Evolutionary conservation across 2,329 filamentous ascomycete species (phyloP).

Genomic region (Ustilaginoidea virens): DNA sequence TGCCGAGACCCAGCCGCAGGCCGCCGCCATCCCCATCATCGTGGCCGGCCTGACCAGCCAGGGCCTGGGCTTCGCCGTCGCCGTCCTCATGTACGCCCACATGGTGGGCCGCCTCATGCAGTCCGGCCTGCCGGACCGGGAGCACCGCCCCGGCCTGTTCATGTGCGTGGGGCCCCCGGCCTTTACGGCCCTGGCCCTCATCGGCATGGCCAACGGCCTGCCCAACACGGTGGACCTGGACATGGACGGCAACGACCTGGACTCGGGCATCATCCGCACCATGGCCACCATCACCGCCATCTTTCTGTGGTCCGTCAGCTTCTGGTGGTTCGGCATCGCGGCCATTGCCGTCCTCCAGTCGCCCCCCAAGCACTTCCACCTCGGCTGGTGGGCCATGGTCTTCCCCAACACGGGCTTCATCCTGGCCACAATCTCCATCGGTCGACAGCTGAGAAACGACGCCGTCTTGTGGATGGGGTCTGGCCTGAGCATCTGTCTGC

Average conservation of each 20-base stretch:
- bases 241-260: slow-evolving; percentile 23
- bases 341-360: slow-evolving; percentile 18
- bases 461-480: slow-evolving; percentile 31
- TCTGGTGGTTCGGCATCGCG: slow-evolving; percentile 39
- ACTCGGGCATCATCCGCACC: slow-evolving; percentile 27
- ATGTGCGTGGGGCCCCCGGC: slow-evolving; percentile 63
- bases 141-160: slow-evolving; percentile 55
- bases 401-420: slow-evolving; percentile 48
- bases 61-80: slow-evolving; percentile 53
- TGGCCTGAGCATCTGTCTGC: slow-evolving; percentile 32
- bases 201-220: slow-evolving; percentile 42
- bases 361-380: slow-evolving; percentile 35
- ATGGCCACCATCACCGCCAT: slow-evolving; percentile 34
- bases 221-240: slow-evolving; percentile 29
- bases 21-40: slow-evolving; percentile 44
- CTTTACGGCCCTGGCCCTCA: slow-evolving; percentile 54
- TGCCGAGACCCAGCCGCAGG: slow-evolving; percentile 40
- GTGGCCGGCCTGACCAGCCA: slow-evolving; percentile 53
- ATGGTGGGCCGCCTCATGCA: slow-evolving; percentile 61
- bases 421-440: slow-evolving; percentile 39
- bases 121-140: slow-evolving; percentile 39
- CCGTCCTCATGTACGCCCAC: slow-evolving; percentile 56
- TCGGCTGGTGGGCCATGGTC: slow-evolving; percentile 50
- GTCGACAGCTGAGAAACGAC: slow-evolving; percentile 28
- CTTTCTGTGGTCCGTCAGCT: slow-evolving; percentile 47